Conservation (phyloP, 108 stramenopile species). For the Chaetoceros muelleri region DNA sequence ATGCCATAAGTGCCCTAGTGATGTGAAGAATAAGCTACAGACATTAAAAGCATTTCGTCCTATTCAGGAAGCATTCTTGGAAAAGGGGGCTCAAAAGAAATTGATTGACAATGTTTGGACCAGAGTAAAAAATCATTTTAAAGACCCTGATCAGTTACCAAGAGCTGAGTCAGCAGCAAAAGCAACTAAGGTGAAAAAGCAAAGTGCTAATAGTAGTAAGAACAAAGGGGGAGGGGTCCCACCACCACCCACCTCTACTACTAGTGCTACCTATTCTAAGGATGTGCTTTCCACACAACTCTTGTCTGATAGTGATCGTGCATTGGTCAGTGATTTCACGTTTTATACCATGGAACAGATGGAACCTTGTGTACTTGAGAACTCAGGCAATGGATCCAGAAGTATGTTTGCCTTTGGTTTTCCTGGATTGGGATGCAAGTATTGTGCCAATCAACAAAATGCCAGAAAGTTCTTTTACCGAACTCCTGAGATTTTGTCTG, state of each 20-base stretch:
- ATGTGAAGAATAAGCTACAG: constrained; percentile 17
- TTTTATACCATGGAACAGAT: constrained; percentile 23
- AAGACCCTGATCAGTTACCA: neutral
- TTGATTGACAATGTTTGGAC: constrained; percentile 25
- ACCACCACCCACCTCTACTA: too few relatives aligned
- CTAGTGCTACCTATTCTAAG: too few relatives aligned
- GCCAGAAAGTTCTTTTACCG: constrained; percentile 34
- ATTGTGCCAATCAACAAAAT: constrained; percentile 19
- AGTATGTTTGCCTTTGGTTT: constrained; percentile 21
- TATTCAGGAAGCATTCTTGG: constrained; percentile 7
- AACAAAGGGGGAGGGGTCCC: too few relatives aligned
- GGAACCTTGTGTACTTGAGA: too few relatives aligned
- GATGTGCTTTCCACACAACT: constrained; percentile 9
- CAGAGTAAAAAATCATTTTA: neutral
- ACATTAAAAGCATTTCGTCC: constrained; percentile 16
- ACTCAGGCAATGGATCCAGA: too few relatives aligned
- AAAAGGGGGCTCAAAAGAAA: constrained; percentile 7
- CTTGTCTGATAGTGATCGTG: constrained; percentile 10
- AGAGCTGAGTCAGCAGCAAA: too few relatives aligned
- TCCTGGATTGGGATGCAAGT: constrained; percentile 28
- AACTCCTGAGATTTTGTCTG: constrained; percentile 27
- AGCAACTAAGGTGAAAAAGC: too few relatives aligned
- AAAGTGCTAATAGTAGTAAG: too few relatives aligned
- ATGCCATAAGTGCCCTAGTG: constrained; percentile 17
- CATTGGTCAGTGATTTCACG: constrained; percentile 21